Evolutionary conservation across 169 alveolate species (phyloP).

Genomic region (Perkinsus marinus): DNA sequence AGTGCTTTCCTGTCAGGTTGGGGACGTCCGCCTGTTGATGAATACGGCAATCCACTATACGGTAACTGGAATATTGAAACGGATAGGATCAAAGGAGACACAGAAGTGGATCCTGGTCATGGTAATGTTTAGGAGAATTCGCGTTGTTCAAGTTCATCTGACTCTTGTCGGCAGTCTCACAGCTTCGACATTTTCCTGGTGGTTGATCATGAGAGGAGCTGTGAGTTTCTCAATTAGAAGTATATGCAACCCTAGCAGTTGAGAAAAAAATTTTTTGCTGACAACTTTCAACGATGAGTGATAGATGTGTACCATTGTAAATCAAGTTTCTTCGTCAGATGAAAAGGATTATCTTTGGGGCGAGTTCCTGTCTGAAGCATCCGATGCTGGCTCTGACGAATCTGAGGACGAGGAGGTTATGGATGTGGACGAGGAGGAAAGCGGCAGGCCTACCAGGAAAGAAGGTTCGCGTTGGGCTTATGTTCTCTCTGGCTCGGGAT

Average conservation of each 20-base stretch:
- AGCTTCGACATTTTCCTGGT: no score
- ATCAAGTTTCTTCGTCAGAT: background rate
- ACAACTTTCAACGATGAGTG: no score
- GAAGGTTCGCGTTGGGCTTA: background rate
- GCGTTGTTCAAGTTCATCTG: no score
- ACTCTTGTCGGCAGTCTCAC: no score
- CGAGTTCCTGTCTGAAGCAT: background rate
- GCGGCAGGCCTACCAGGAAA: background rate
- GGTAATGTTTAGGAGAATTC: background rate
- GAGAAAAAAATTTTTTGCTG: no score
- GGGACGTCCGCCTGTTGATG: conserved; percentile 38
- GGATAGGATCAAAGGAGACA: background rate
- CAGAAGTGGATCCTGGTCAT: background rate
- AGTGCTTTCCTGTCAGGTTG: conserved; percentile 17
- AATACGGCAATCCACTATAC: background rate
- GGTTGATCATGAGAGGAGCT: no score
- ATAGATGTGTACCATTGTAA: no score
- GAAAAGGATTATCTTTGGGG: background rate
- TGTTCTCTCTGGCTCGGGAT: no score
- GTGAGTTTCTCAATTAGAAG: no score
- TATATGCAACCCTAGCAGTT: no score
- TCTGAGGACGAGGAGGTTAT: background rate
- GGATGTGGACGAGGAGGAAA: background rate
- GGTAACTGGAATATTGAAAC: background rate
- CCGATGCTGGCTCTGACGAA: background rate